Base-by-base conservation (phyloP, 2,329 filamentous ascomycete species). In the Xenosphaeropsis pyriputrescens region DNA sequence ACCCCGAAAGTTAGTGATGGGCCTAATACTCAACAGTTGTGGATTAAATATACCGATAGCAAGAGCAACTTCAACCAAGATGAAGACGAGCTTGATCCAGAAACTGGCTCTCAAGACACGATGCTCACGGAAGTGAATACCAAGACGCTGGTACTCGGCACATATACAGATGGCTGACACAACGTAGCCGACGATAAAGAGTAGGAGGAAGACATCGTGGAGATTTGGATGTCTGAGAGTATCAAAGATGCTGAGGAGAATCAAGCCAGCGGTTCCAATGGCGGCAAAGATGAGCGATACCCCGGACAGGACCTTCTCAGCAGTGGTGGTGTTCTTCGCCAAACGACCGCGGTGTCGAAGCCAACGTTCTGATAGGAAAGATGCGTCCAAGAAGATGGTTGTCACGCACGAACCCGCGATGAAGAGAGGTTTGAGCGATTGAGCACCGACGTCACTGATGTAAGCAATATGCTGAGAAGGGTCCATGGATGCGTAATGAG, bases 111-210 rank as follows among this genome's bases (percentile, higher is more conserved):
- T 72, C 9, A 98, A 71, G 46, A 91, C 63, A 39, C 68, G 71
- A 58, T 89, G 73, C 42, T 86, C 63, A 44, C 79, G 79, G 63
- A 88, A 84, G 55, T 80, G 79, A 38, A 80, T 75, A 18, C 86
- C 85, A 1, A 96, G 69, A 2, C 84, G 77, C 51, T 91, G 80
- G 57, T 93, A 95, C 57, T 95, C 86, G 63, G 75, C 77, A 64
- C 88, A 95, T 46, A 89, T 81, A 58, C 88, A 89, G 47, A 95
- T 70, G 39, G 89, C 88, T 4, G 79, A 85, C 39, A 94, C 54
- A 38, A 95, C 64, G 57, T 93, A 96, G 26, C 85, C 91, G 12
- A 59, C 75, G 55, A 95, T 85, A 57, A 98, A 98, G 37, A 95
- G 59, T 1, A 72, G 59, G 29, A 98, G 62, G 59, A 93, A 93